phyloP scores from a whole-genome alignment of 345 rosid genomes.

The Nasturtium officinale region DNA sequence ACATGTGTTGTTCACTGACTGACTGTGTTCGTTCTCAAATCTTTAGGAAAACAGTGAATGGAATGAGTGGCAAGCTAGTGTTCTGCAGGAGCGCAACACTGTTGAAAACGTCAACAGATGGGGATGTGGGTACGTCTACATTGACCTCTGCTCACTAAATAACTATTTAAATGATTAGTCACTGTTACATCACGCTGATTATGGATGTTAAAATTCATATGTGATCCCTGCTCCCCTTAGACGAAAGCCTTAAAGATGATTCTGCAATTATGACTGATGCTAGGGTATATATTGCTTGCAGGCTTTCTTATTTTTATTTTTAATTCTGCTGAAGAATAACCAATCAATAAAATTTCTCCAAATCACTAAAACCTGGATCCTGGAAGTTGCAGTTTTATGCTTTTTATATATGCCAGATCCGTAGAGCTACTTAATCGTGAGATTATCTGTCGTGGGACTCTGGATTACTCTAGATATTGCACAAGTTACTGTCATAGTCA shows the following conservation, averaged over 20 bases:
- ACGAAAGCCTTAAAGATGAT: background rate
- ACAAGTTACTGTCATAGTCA: background rate
- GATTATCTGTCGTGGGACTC: background rate
- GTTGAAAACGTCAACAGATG: conserved; percentile 93
- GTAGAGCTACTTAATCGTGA: background rate
- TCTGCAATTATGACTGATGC: conserved; percentile 18
- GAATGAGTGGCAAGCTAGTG: conserved; percentile 82
- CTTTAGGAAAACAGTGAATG: conserved; percentile 83
- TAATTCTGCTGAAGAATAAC: background rate
- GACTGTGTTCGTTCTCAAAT: conserved; percentile 23
- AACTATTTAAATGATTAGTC: conserved; percentile 13
- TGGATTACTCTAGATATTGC: background rate
- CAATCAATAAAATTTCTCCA: background rate
- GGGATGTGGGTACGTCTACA: conserved; percentile 84
- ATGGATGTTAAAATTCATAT: conserved; percentile 5
- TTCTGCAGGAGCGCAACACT: conserved; percentile 84
- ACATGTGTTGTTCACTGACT: conserved; percentile 25
- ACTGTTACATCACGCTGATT: conserved; percentile 11
- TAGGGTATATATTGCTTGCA: background rate
- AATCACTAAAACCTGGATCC: background rate
- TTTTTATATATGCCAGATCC: background rate
- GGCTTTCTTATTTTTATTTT: background rate
- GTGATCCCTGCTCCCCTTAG: conserved; percentile 17
- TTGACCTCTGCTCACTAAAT: conserved; percentile 11
- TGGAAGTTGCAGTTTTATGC: background rate